Conservation (phyloP, 1,284 basidiomycete genomes). For the Tilletia walkeri region DNA sequence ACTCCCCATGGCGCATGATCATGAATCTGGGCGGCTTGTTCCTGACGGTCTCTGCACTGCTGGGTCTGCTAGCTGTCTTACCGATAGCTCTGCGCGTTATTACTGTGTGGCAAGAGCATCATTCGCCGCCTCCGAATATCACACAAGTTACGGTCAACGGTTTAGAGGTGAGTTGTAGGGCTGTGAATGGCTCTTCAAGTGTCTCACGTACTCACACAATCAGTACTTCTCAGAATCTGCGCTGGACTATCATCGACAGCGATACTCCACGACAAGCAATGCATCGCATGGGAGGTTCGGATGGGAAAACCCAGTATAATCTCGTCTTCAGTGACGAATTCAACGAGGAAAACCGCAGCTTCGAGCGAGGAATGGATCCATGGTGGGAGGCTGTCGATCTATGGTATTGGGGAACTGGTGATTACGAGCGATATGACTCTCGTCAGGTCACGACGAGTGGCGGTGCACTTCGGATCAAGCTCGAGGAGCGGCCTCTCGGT, state of each 20-base stretch:
- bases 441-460: conserved; percentile 39
- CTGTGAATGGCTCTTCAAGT: conserved; percentile 24
- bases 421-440: conserved; percentile 49
- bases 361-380: conserved; percentile 52
- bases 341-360: conserved; percentile 41
- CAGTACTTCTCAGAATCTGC: conserved; percentile 27
- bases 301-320: conserved; percentile 33
- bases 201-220: conserved; percentile 21
- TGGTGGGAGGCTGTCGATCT: conserved; percentile 56
- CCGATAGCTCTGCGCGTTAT: conserved; percentile 30
- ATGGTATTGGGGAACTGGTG: conserved; percentile 42
- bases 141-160: conserved; percentile 1
- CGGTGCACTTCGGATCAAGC: conserved; percentile 39
- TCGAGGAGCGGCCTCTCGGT: conserved; percentile 55
- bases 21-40: conserved; percentile 35
- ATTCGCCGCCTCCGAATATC: conserved; percentile 28
- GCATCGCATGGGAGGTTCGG: conserved; percentile 25
- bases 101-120: conserved; percentile 14
- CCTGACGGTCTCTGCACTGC: conserved; percentile 28
- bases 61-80: conserved; percentile 38
- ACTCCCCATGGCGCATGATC: conserved; percentile 27
- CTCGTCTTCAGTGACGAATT: conserved; percentile 54
- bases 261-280: conserved; percentile 36
- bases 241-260: conserved; percentile 35
- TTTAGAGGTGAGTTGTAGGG: conserved; percentile 27